phyloP scores from a whole-genome alignment of 257 asterid species.

The Petunia secreta region DNA sequence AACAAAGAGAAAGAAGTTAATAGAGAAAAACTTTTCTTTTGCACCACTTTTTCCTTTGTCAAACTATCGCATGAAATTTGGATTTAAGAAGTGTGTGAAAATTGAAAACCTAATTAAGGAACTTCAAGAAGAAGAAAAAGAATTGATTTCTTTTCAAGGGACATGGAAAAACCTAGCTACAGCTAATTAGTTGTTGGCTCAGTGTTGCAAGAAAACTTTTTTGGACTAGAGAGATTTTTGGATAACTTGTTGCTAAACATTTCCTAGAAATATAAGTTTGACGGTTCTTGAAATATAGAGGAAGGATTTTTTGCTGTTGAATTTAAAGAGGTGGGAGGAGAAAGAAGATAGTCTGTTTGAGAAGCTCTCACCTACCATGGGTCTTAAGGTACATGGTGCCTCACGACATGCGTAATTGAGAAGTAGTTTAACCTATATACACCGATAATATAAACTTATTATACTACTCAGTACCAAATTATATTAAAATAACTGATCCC shows the following conservation, averaged over 20 bases:
- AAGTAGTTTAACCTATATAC: background rate
- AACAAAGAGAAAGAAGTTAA: background rate
- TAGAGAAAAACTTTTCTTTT: no score
- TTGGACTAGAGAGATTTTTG: conserved; percentile 23
- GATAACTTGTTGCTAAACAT: conserved; percentile 21
- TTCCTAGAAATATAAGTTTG: conserved; percentile 14
- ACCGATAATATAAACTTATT: no score
- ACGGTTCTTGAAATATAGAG: conserved; percentile 15
- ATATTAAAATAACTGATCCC: no score
- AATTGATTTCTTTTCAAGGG: background rate
- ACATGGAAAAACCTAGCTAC: background rate
- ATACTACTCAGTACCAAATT: no score
- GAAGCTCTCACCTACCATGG: conserved; percentile 70
- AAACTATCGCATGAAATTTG: conserved; percentile 14
- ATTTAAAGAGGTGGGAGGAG: conserved; percentile 38
- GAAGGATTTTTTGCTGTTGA: conserved; percentile 28
- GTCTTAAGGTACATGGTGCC: conserved; percentile 63
- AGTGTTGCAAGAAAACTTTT: background rate
- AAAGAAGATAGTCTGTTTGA: conserved; percentile 32
- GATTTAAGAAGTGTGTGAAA: conserved; percentile 4
- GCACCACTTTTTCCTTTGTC: background rate
- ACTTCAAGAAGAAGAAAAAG: background rate
- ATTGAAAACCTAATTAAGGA: no score
- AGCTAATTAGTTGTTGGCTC: background rate
- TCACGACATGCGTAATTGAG: background rate